Percentiles rank a stretch among this genome's conserved stretches.
These are phyloP conservation scores for Didymosphaeria variabile DNA, from an alignment of 2,329 filamentous ascomycete genomes.

Conservation along the genomic window DNA sequence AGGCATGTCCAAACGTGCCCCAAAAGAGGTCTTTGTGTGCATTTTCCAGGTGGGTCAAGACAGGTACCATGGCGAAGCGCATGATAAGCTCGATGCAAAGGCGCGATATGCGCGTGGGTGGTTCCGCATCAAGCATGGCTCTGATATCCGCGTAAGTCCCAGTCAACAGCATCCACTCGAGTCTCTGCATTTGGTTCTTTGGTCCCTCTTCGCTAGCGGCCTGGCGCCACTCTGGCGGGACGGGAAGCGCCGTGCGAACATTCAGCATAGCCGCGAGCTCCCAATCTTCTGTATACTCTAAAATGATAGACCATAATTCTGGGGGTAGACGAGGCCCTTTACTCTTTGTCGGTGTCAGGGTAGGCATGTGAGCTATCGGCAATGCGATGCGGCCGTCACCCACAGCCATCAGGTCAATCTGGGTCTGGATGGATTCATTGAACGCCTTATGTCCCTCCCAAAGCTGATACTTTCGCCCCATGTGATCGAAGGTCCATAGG, in stretches of 20 bases:
- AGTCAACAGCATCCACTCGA: conserved; percentile 86
- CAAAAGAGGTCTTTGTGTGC: conserved; percentile 80
- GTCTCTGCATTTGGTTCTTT: conserved; percentile 76
- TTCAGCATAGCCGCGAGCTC: conserved; percentile 83
- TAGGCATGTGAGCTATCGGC: conserved; percentile 43
- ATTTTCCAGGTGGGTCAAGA: conserved; percentile 76
- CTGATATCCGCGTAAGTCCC: conserved; percentile 76
- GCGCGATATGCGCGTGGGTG: conserved; percentile 78
- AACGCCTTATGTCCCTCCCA: conserved; percentile 73
- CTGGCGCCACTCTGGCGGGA: conserved; percentile 76
- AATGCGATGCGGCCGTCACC: conserved; percentile 69
- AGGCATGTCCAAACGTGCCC: conserved; percentile 81
- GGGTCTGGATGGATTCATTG: conserved; percentile 78
- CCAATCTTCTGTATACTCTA: conserved; percentile 88
- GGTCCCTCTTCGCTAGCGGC: conserved; percentile 71
- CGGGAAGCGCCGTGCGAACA: conserved; percentile 79
- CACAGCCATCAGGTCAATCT: conserved; percentile 77
- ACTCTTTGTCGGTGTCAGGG: conserved; percentile 44
- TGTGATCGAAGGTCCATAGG: conserved; percentile 77
- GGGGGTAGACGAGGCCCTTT: conserved; percentile 69
- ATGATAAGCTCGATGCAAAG: conserved; percentile 89
- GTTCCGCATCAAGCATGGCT: conserved; percentile 74
- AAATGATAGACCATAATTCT: conserved; percentile 89
- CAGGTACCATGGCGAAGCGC: conserved; percentile 83
- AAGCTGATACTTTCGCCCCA: conserved; percentile 58